Conservation (phyloP, 768 basidiomycete genomes). For the Mycena polygramma region DNA sequence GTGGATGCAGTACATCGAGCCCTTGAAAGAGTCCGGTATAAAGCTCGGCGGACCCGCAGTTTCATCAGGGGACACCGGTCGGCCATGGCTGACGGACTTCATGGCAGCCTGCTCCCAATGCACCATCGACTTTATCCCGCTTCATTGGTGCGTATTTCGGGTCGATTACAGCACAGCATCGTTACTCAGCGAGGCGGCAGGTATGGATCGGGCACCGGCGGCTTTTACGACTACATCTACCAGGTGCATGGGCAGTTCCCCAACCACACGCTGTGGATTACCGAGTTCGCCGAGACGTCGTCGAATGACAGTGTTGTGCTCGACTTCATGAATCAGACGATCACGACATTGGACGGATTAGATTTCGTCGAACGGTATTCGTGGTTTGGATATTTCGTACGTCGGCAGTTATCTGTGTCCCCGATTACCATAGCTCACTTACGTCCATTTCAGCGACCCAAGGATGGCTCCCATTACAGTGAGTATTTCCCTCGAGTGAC, state of each 20-base stretch:
- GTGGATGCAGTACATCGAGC: conserved; percentile 72
- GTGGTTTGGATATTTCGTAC: conserved; percentile 71
- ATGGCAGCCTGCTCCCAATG: conserved; percentile 64
- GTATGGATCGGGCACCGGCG: conserved; percentile 70
- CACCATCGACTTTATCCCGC: conserved; percentile 62
- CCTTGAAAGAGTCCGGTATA: conserved; percentile 62
- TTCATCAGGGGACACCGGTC: conserved; percentile 64
- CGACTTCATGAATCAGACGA: conserved; percentile 70
- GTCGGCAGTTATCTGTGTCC: conserved; percentile 37
- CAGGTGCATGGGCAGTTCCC: conserved; percentile 65
- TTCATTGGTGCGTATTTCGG: conserved; percentile 56
- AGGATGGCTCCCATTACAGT: conserved; percentile 57
- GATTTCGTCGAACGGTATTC: conserved; percentile 73
- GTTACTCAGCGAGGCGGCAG: conserved; percentile 49
- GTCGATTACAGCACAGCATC: conserved; percentile 41
- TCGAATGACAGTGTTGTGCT: conserved; percentile 60
- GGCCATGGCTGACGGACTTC: conserved; percentile 68
- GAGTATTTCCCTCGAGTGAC: conserved; percentile 34
- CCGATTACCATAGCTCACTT: conserved; percentile 2
- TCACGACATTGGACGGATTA: conserved; percentile 66
- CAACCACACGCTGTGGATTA: conserved; percentile 71
- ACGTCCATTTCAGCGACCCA: conserved; percentile 53
- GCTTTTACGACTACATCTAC: conserved; percentile 68
- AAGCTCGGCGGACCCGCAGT: conserved; percentile 71
- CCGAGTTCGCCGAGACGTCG: conserved; percentile 72